These are phyloP conservation scores for Pelargonium fulgidum DNA, from an alignment of 441 rosid genomes.

Conservation along the genomic window DNA sequence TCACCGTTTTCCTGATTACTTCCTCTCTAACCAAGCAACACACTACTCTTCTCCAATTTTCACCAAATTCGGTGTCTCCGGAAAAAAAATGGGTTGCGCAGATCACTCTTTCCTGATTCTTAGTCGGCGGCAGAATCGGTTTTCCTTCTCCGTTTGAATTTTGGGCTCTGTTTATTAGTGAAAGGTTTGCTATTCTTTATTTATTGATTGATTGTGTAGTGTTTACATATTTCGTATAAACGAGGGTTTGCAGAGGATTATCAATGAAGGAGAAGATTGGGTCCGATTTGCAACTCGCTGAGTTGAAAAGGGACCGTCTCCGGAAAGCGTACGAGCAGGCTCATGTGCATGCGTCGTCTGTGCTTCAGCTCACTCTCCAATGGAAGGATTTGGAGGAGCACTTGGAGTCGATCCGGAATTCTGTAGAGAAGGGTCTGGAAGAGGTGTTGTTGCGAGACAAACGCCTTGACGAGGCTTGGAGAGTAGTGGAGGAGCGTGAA, in stretches of 20 bases:
- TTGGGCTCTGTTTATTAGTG: too few species aligned
- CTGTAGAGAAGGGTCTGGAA: conserved; percentile 18
- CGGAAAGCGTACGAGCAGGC: conserved; percentile 23
- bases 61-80: too few species aligned
- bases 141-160: too few species aligned
- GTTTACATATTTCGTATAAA: neutral
- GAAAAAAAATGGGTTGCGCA: too few species aligned
- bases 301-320: conserved; percentile 26
- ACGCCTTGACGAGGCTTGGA: conserved; percentile 7
- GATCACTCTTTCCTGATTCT: too few species aligned
- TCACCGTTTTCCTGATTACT: too few species aligned
- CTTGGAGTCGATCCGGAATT: conserved; percentile 15
- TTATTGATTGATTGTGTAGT: neutral
- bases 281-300: conserved; percentile 19
- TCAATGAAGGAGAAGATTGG: neutral
- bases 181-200: too few species aligned
- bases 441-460: conserved; percentile 23
- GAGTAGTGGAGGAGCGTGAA: conserved; percentile 21
- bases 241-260: neutral
- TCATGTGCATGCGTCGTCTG: conserved; percentile 26
- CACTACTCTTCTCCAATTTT: too few species aligned
- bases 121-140: too few species aligned
- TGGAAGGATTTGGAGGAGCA: conserved; percentile 43
- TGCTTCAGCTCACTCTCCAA: conserved; percentile 33
- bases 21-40: too few species aligned